Conservation (phyloP, 176 grass and related monocot genomes). For the Eleusine coracana region DNA sequence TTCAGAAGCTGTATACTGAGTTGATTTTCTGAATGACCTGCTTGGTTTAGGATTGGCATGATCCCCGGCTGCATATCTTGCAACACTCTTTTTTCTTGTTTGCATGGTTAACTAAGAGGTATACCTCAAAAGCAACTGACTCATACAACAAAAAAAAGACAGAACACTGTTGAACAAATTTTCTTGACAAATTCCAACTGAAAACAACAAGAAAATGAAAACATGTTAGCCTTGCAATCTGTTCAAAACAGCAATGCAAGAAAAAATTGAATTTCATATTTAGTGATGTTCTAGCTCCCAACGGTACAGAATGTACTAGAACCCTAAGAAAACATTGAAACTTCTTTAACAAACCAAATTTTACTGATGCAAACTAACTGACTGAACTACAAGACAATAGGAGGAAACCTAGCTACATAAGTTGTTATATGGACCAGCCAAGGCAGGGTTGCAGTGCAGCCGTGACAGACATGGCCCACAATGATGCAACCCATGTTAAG, state of each 20-base stretch:
- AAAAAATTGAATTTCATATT: conserved; percentile 21
- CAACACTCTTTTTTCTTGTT: conserved; percentile 70
- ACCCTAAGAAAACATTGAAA: neutral
- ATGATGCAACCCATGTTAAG: neutral
- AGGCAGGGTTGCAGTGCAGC: neutral
- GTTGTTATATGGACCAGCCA: neutral
- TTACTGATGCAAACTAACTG: neutral
- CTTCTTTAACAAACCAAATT: neutral
- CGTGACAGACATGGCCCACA: neutral
- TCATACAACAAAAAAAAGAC: neutral
- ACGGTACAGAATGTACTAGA: neutral
- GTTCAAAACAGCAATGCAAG: neutral
- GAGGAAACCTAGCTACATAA: neutral
- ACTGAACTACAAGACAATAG: neutral
- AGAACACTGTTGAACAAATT: neutral
- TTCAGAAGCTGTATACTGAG: conserved; percentile 49
- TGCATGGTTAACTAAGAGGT: conserved; percentile 62
- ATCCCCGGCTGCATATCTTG: conserved; percentile 59
- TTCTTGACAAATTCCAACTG: conserved; percentile 13
- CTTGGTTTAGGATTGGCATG: conserved; percentile 44
- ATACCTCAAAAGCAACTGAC: conserved; percentile 1
- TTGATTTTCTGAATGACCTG: conserved; percentile 55
- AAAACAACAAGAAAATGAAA: neutral
- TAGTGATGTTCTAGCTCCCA: neutral
- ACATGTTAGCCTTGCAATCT: conserved; percentile 1